Evolutionary conservation across 1,284 basidiomycete genomes (phyloP).

Genomic region (Agroathelia rolfsii): DNA sequence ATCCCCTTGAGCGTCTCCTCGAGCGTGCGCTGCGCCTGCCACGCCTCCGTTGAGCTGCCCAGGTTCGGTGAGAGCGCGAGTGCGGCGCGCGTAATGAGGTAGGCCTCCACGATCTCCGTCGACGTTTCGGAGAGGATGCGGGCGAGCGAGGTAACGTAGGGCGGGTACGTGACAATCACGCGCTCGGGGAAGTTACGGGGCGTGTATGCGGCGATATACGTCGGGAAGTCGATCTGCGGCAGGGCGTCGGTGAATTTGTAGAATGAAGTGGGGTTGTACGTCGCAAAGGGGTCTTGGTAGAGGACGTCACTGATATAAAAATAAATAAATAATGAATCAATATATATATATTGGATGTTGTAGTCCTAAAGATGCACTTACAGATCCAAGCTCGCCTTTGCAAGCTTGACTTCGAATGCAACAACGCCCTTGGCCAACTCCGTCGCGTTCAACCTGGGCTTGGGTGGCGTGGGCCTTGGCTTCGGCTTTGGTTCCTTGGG

Average conservation of each 20-base stretch:
- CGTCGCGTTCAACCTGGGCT: slow-evolving; percentile 36
- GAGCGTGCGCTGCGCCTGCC: slow-evolving; percentile 64
- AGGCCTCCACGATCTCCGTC: slow-evolving; percentile 74
- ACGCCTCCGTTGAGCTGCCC: slow-evolving; percentile 63
- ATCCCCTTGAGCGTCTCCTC: slow-evolving; percentile 72
- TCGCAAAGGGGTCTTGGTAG: slow-evolving; percentile 72
- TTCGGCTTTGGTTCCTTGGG: no score
- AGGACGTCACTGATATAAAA: slow-evolving; percentile 40
- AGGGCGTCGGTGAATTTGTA: slow-evolving; percentile 64
- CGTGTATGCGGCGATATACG: slow-evolving; percentile 79
- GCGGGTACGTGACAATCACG: slow-evolving; percentile 80
- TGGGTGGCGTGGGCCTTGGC: slow-evolving; percentile 25
- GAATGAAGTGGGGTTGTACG: slow-evolving; percentile 80
- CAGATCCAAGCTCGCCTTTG: slow-evolving; percentile 74
- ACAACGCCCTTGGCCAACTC: slow-evolving; percentile 70
- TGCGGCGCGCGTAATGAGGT: slow-evolving; percentile 69
- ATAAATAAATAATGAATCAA: slow-evolving; percentile 5
- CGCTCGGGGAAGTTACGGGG: slow-evolving; percentile 67
- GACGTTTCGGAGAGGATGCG: slow-evolving; percentile 62
- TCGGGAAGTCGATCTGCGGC: slow-evolving; percentile 71
- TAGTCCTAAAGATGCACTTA: slow-evolving; percentile 26
- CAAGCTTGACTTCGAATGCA: slow-evolving; percentile 74
- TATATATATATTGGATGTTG: slow-evolving; percentile 3
- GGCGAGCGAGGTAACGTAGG: slow-evolving; percentile 64
- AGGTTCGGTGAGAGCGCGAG: slow-evolving; percentile 60